A percentile compares a stretch with the other conserved stretches of the same genome.
phyloP scores from a whole-genome alignment of 2,329 filamentous ascomycete species.

The Monilinia fructigena region DNA sequence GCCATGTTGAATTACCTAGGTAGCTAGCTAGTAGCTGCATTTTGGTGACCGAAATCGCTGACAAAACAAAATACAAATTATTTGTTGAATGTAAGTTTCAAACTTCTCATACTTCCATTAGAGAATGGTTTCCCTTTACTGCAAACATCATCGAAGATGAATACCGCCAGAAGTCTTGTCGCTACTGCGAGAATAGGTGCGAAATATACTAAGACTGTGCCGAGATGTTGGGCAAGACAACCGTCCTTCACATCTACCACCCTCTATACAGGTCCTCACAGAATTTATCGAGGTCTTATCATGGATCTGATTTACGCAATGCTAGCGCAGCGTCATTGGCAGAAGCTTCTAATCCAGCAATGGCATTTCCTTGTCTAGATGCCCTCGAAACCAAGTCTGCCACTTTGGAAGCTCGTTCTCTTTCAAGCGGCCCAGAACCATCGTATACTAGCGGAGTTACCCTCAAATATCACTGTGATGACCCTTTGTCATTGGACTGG shows the following conservation, averaged over 20 bases:
- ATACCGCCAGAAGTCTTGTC: constrained; percentile 30
- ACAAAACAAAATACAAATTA: constrained; percentile 24
- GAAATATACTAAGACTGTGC: constrained; percentile 24
- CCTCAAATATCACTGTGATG: constrained; percentile 68
- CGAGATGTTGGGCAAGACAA: constrained; percentile 28
- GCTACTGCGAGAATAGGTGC: constrained; percentile 30
- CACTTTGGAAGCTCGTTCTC: constrained; percentile 64
- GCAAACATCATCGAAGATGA: constrained; percentile 29
- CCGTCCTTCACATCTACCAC: constrained; percentile 25
- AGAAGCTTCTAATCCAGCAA: constrained; percentile 71
- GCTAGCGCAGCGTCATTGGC: constrained; percentile 27
- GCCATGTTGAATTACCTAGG: background rate
- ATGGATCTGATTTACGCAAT: constrained; percentile 30
- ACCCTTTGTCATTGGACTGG: constrained; percentile 86
- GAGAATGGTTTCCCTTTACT: constrained; percentile 3
- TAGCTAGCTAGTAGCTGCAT: background rate
- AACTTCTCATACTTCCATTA: background rate
- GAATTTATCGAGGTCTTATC: constrained; percentile 30
- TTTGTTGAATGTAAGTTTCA: constrained; percentile 7
- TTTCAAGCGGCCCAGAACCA: constrained; percentile 80
- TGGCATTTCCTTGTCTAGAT: constrained; percentile 88
- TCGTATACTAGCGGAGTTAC: constrained; percentile 92
- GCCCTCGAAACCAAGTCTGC: constrained; percentile 77
- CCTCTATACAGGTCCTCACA: constrained; percentile 14
- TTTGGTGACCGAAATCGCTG: constrained; percentile 22